Conservation (phyloP, 2,329 filamentous ascomycete genomes). For the Cercospora sesami region DNA sequence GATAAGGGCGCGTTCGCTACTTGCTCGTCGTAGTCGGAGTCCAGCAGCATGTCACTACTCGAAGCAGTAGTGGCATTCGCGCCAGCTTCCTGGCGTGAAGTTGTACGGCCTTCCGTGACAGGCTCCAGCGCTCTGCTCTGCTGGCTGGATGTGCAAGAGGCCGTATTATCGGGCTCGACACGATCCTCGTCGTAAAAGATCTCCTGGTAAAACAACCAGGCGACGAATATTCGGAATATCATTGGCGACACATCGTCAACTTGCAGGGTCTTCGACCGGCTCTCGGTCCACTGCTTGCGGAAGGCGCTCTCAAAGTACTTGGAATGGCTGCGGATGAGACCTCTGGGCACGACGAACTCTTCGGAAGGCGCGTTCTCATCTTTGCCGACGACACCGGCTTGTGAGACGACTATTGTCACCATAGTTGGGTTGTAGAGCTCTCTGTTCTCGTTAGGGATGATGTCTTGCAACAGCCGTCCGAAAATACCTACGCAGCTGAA, state of each 20-base stretch:
- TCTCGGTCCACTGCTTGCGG: constrained; percentile 12
- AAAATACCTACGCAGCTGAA: neutral
- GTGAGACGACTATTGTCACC: constrained; percentile 4
- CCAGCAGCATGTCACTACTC: neutral
- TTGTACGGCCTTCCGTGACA: neutral
- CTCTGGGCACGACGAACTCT: constrained; percentile 13
- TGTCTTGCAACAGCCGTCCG: no score
- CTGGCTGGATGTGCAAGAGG: neutral
- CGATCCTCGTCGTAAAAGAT: constrained; percentile 8
- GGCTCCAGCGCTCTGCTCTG: neutral
- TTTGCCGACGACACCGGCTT: neutral
- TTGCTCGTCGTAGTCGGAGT: neutral
- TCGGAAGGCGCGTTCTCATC: neutral
- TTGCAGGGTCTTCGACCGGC: neutral
- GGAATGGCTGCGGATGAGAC: constrained; percentile 16
- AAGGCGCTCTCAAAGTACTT: constrained; percentile 21
- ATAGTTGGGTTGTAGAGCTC: constrained; percentile 6
- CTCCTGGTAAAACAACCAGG: constrained; percentile 20
- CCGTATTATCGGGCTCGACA: neutral
- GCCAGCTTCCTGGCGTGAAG: neutral
- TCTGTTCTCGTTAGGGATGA: neutral
- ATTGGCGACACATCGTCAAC: constrained; percentile 13
- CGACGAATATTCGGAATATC: constrained; percentile 19
- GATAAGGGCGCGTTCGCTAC: neutral
- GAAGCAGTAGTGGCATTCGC: neutral